Percentiles rank a stretch among this genome's conserved stretches.
Evolutionary conservation across 192 early-diverging fungal species (phyloP).

Genomic region (Coemansia sp.): DNA sequence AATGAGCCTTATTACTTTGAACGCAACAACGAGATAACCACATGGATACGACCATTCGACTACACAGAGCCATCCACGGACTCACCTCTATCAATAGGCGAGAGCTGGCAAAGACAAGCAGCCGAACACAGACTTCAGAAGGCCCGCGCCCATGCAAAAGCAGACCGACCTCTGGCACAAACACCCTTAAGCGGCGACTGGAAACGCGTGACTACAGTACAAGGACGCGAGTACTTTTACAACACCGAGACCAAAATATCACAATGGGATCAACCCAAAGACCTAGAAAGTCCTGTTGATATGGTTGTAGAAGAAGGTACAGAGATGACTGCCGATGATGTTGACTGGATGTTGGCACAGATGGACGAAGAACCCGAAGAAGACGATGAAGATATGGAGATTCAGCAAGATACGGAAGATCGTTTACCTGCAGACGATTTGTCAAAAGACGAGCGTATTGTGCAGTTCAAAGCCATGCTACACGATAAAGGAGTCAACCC

Average conservation of each 20-base stretch:
- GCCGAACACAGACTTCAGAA: background rate
- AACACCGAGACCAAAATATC: conserved; percentile 24
- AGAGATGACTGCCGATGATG: conserved; percentile 49
- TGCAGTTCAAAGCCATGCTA: conserved; percentile 43
- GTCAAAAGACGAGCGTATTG: conserved; percentile 16
- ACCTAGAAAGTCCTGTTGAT: background rate
- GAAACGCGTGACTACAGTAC: conserved; percentile 37
- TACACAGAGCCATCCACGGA: conserved; percentile 8
- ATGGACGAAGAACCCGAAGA: conserved; percentile 23
- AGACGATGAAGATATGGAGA: background rate
- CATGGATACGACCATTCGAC: conserved; percentile 55
- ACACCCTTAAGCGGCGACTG: background rate
- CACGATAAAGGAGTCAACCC: conserved; percentile 23
- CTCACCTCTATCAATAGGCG: conserved; percentile 9
- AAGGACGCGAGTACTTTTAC: conserved; percentile 41
- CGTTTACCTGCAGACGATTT: background rate
- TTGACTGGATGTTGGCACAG: conserved; percentile 57
- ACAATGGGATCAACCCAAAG: conserved; percentile 29
- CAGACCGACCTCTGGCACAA: conserved; percentile 27
- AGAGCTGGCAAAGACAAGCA: conserved; percentile 25
- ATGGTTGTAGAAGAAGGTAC: conserved; percentile 14
- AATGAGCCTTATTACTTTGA: conserved; percentile 50
- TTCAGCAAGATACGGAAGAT: background rate
- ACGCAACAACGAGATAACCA: conserved; percentile 42
- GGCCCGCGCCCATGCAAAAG: conserved; percentile 17